Conservation (phyloP, 768 basidiomycete genomes). For the Agrocybe chaxingu region DNA sequence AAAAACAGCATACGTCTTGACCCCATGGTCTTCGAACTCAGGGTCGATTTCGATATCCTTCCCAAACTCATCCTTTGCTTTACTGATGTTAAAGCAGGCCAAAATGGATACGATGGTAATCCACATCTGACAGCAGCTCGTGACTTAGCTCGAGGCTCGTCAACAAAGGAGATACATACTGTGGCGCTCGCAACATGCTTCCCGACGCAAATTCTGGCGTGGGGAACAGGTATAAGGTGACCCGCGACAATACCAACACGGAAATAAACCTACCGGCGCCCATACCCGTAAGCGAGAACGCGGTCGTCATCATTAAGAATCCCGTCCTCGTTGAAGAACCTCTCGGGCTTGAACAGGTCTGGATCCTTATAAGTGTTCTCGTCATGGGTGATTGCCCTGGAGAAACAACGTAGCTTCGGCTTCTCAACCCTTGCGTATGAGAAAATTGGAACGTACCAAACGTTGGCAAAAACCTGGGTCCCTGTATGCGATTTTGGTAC, state of each 20-base stretch:
- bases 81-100: conserved; percentile 1
- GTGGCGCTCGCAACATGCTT: conserved; percentile 5
- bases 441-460: not conserved
- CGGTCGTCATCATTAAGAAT: conserved; percentile 2
- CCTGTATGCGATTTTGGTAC: not conserved
- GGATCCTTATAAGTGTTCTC: conserved; percentile 16
- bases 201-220: conserved; percentile 3
- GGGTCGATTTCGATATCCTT: conserved; percentile 11
- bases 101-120: conserved; percentile 4
- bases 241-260: too few species aligned
- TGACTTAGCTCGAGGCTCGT: not conserved
- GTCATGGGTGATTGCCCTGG: conserved; percentile 18
- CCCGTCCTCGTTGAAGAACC: conserved; percentile 12
- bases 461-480: not conserved
- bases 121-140: not conserved
- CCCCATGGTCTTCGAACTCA: conserved; percentile 4
- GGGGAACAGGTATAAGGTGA: not conserved
- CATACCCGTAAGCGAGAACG: conserved; percentile 10
- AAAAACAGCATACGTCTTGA: not conserved
- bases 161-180: not conserved
- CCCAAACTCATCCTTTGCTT: conserved; percentile 7
- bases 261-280: not conserved
- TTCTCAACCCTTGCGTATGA: too few species aligned
- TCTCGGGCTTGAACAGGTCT: conserved; percentile 18
- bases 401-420: not conserved